A percentile compares a stretch with the other conserved stretches of the same genome.
These are phyloP conservation scores for Excoecaria agallocha DNA, from an alignment of 345 rosid genomes.

Conservation along the genomic window DNA sequence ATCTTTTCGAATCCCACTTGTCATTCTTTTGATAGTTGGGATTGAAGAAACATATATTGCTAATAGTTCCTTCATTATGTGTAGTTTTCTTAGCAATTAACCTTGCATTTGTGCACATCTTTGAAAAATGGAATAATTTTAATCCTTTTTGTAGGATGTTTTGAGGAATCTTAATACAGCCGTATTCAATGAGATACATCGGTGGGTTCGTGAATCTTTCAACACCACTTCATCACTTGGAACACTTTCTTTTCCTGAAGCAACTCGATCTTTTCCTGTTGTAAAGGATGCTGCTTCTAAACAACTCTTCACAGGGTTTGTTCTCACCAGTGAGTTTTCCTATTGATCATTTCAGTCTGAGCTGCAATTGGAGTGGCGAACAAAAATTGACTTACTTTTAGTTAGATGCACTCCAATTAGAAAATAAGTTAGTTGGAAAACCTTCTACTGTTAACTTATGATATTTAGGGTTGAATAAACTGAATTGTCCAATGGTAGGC, in stretches of 20 bases:
- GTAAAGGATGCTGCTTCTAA: constrained; percentile 55
- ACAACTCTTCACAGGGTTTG: constrained; percentile 65
- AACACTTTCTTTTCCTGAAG: constrained; percentile 40
- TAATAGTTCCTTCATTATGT: background rate
- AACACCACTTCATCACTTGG: constrained; percentile 42
- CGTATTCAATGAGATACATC: constrained; percentile 56
- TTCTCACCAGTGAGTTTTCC: constrained; percentile 74
- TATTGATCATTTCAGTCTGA: constrained; percentile 14
- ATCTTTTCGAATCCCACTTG: no score
- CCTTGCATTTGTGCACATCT: background rate
- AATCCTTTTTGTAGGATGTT: constrained; percentile 55
- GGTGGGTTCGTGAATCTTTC: constrained; percentile 72
- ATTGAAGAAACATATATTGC: background rate
- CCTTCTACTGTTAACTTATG: background rate
- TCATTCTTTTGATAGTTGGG: background rate
- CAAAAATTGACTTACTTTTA: background rate
- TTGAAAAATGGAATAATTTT: constrained; percentile 1
- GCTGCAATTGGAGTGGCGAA: background rate
- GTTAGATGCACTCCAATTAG: background rate
- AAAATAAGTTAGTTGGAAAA: background rate
- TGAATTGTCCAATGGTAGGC: background rate
- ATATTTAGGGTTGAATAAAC: background rate
- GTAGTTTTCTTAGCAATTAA: background rate
- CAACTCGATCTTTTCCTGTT: constrained; percentile 58
- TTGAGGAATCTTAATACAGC: constrained; percentile 48